phyloP scores from a whole-genome alignment of 1,139 yeast species.

The Diutina ranongensis region DNA sequence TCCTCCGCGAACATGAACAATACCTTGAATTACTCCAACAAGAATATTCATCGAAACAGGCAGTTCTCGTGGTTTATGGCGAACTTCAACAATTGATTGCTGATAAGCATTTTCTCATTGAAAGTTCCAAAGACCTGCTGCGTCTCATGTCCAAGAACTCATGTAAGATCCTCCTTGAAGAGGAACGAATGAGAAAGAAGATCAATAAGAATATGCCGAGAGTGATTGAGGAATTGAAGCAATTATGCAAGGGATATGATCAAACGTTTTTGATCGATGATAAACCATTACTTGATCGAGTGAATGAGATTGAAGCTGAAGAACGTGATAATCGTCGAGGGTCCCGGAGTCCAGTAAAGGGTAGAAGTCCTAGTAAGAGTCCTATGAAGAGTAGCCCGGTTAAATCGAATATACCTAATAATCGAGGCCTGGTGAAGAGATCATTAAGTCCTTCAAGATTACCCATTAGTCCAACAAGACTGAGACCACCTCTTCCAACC shows the following conservation, averaged over 20 bases:
- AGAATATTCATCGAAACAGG: conserved; percentile 40
- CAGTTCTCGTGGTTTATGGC: conserved; percentile 42
- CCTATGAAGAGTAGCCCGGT: neutral
- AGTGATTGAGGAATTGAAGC: conserved; percentile 40
- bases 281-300: conserved; percentile 32
- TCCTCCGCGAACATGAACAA: conserved; percentile 45
- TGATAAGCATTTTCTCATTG: conserved; percentile 54
- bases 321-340: conserved; percentile 1
- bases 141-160: conserved; percentile 67
- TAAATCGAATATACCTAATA: no score
- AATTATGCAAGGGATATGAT: conserved; percentile 31
- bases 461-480: neutral
- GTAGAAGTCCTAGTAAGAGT: neutral
- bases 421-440: no score
- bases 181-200: conserved; percentile 64
- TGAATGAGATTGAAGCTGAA: conserved; percentile 32
- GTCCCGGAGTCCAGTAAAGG: neutral
- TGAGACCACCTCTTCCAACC: neutral
- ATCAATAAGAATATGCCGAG: conserved; percentile 59
- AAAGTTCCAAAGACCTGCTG: conserved; percentile 70
- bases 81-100: conserved; percentile 42
- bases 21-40: conserved; percentile 43
- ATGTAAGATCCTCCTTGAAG: conserved; percentile 67
- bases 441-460: neutral
- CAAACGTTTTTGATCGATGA: conserved; percentile 33